A percentile compares a stretch with the other conserved stretches of the same genome.
phyloP scores from a whole-genome alignment of 768 basidiomycete genomes.

The Naganishia randhawae region DNA sequence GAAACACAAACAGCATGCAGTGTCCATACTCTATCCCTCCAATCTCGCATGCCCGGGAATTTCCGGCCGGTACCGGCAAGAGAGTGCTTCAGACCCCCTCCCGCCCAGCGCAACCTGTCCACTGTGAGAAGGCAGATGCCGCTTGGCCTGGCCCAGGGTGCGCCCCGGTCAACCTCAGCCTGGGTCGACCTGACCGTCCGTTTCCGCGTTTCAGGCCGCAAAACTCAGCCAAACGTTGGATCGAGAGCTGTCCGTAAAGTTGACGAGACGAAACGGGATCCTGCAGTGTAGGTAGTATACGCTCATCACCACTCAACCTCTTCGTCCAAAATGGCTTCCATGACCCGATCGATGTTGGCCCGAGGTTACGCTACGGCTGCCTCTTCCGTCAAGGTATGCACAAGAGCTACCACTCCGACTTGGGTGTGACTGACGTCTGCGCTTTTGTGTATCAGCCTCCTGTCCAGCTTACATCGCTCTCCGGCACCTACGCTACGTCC shows the following conservation, averaged over 20 bases:
- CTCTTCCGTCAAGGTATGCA: conserved; percentile 47
- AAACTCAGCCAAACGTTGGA: conserved; percentile 4
- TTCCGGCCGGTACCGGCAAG: too few relatives aligned
- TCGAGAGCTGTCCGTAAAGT: neutral
- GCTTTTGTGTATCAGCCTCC: conserved; percentile 36
- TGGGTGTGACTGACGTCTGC: neutral
- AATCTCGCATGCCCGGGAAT: too few relatives aligned
- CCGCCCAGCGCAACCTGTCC: too few relatives aligned
- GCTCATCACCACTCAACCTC: neutral
- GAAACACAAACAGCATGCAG: too few relatives aligned
- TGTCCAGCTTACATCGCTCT: conserved; percentile 50
- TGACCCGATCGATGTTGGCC: conserved; percentile 40
- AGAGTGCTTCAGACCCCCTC: too few relatives aligned
- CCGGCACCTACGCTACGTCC: conserved; percentile 50
- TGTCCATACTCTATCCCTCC: too few relatives aligned
- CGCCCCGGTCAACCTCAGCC: neutral
- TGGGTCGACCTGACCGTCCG: neutral
- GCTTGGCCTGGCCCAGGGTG: neutral
- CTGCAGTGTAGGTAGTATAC: neutral
- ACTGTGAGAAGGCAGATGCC: neutral
- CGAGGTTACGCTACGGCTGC: conserved; percentile 46
- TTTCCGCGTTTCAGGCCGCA: conserved; percentile 12
- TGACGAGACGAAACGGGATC: neutral
- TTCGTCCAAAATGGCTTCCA: conserved; percentile 39
- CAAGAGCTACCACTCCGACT: neutral